These are phyloP conservation scores for Coemansia umbellata DNA, from an alignment of 192 early-diverging fungal species.

Conservation along the genomic window DNA sequence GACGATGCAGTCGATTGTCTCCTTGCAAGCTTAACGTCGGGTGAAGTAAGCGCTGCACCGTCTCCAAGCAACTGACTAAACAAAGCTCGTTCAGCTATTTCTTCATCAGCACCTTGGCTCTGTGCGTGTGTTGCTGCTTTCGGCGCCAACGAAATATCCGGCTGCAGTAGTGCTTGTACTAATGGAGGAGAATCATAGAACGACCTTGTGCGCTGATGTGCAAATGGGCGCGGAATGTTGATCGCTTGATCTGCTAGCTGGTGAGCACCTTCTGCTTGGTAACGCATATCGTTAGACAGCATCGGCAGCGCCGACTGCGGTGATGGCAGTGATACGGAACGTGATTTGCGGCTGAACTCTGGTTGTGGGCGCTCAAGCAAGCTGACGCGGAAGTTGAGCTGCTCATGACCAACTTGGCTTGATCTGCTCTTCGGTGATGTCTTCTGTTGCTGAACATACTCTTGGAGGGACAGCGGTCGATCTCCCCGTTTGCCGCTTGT, in stretches of 20 bases:
- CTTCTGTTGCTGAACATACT: slow-evolving; percentile 43
- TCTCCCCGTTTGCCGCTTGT: background rate
- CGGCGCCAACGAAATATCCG: background rate
- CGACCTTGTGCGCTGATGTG: slow-evolving; percentile 25
- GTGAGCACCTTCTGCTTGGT: background rate
- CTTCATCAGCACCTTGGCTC: slow-evolving; percentile 21
- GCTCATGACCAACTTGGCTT: slow-evolving; percentile 20
- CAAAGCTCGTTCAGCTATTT: slow-evolving; percentile 24
- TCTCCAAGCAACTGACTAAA: slow-evolving; percentile 45
- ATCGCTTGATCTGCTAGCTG: background rate
- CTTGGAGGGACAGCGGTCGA: slow-evolving; percentile 22
- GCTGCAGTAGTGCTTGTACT: slow-evolving; percentile 29
- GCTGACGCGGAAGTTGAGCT: slow-evolving; percentile 50
- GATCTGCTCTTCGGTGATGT: background rate
- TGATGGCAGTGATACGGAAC: slow-evolving; percentile 32
- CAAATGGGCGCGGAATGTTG: background rate
- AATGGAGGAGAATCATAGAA: slow-evolving; percentile 38
- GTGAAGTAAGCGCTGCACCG: slow-evolving; percentile 33
- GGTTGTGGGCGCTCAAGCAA: slow-evolving; percentile 24
- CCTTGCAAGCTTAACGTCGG: slow-evolving; percentile 14
- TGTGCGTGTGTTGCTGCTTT: slow-evolving; percentile 1
- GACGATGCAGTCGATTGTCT: slow-evolving; percentile 13
- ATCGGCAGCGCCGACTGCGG: slow-evolving; percentile 7
- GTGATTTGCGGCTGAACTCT: slow-evolving; percentile 7
- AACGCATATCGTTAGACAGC: background rate